Base-by-base conservation (phyloP, 1,284 basidiomycete genomes). In the Ganoderma leucocontextum region DNA sequence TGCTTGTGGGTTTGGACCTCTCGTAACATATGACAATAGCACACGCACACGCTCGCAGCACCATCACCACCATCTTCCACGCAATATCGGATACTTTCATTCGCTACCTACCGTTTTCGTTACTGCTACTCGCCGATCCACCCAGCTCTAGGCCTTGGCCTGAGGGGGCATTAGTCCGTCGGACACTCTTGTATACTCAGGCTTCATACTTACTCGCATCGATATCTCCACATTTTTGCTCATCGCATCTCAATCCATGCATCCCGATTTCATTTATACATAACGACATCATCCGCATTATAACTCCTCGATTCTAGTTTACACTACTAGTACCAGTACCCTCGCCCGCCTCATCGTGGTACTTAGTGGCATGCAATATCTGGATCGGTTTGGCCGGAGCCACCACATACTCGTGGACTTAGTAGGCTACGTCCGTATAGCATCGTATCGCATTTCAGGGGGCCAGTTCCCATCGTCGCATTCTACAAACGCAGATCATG, bases 1-100 rank as follows among this genome's bases (percentile, higher is more conserved):
- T 25, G 13, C 58, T 60, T 38, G 10, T 39, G 36, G 57, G 36
- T 22, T 25, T 22, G 58, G 58, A 60, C 38, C 4, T 60, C 25
- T 41, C 38, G 52, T 39, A 60, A 8, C 22, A 25, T 60, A 60
- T 60, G 41, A 38, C 58, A 38, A 25, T 60, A 60, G 38, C 58
- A 59, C 13, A 60, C 58, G 19, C 58, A 38, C 36, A 39, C 58
- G 58, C 58, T 60, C 36, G 52, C 52, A 41, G 22, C 58, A 12
- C 58, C 17, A 36, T 58, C 57, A 8, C 12, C 35, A 36, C 22
- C 58, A 25, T 22, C 9, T 25, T 22, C 19, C 6, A 9, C 22
- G 25, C 49, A 7, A n/a, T 59, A 38, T 38, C 33, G 8, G 55
- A 57, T 12, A 19, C n/a, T 25, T 15, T 22, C 39, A 22, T 25